Evolutionary conservation across 2,329 filamentous ascomycete species (phyloP), one percentile per base, ranked within the genome.

Genomic region (Pezicula carpinea): DNA sequence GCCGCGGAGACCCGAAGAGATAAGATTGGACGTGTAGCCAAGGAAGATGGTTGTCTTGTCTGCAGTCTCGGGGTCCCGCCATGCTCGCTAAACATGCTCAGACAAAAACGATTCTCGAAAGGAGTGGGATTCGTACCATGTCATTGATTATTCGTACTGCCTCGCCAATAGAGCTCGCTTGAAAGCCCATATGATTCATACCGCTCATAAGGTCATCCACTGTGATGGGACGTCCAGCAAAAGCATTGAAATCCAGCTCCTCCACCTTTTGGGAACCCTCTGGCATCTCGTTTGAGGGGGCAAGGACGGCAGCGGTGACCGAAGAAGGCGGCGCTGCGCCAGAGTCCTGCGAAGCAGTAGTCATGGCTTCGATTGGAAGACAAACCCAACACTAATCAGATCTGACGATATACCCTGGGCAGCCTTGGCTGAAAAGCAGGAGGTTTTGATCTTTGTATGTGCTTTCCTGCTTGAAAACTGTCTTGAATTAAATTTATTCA

Each of bases 21-120:
- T 96, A 59, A 99, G 77, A 66, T 99, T 99, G 43, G 89, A 96
- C 8, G 93, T 99, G 71, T 96, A 99, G 48, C 93, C 93, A 7
- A 99, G 80, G 69, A 99, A 97, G 59, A 99, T 92, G 50, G 93
- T 97, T 15, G 93, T 93, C 60, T 80, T 80, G 21, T 86, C 82
- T 13, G 80, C 81, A 2, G 87, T 87, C 61, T 91, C 87, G 1
- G 88, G 81, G 64, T 96, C 87, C 52, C 77, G 76, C 85, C 89
- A 97, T 48, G 79, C 77, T 63, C 89, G 80, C 89, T 85, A 62
- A 31, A 10, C 38, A 18, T 7, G 21, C 10, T 23, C 10, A 39
- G 18, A n/a, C 21, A n/a, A 6, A 36, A 36, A 19, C 21, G 17
- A 19, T 23, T 39, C 19, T 23, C n/a, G 18, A 21, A 23, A 35